Percentiles rank a stretch among this genome's conserved stretches.
Evolutionary conservation across 495 filamentous ascomycete genomes (phyloP).

Genomic region (Penicillium subrubescens): DNA sequence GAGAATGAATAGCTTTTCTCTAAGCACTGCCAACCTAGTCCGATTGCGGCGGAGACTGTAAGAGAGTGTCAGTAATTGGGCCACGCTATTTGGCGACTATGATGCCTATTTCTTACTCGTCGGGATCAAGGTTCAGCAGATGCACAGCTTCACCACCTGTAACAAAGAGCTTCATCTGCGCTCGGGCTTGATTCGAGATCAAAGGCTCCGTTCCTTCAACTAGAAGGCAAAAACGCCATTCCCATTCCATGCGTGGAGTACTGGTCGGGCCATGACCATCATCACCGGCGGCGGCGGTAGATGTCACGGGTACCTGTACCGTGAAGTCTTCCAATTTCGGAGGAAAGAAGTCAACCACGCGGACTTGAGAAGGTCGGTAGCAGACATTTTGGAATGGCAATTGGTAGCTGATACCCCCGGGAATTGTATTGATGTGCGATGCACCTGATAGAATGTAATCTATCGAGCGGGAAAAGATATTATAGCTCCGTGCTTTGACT

Average conservation of each 20-base stretch:
- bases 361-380: slow-evolving; percentile 65
- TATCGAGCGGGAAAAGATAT: slow-evolving; percentile 33
- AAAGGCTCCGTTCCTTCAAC: slow-evolving; percentile 60
- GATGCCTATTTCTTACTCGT: slow-evolving; percentile 54
- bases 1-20: slow-evolving; percentile 73
- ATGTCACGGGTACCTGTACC: slow-evolving; percentile 46
- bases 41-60: slow-evolving; percentile 57
- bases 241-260: slow-evolving; percentile 53
- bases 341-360: slow-evolving; percentile 83
- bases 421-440: slow-evolving; percentile 44
- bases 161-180: slow-evolving; percentile 65
- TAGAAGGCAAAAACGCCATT: slow-evolving; percentile 77
- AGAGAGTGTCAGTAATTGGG: slow-evolving; percentile 6
- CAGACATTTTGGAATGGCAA: slow-evolving; percentile 75
- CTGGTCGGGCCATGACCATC: slow-evolving; percentile 39
- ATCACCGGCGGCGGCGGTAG: slow-evolving; percentile 52
- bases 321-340: slow-evolving; percentile 73
- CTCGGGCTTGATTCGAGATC: slow-evolving; percentile 32
- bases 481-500: slow-evolving; percentile 40
- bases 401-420: slow-evolving; percentile 43
- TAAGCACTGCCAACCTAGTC: slow-evolving; percentile 49
- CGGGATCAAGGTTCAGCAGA: slow-evolving; percentile 66
- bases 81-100: neutral
- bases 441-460: slow-evolving; percentile 45
- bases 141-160: slow-evolving; percentile 63